Conservation (phyloP, 73 alveolate genomes). For the Paramecium biaurelia region DNA sequence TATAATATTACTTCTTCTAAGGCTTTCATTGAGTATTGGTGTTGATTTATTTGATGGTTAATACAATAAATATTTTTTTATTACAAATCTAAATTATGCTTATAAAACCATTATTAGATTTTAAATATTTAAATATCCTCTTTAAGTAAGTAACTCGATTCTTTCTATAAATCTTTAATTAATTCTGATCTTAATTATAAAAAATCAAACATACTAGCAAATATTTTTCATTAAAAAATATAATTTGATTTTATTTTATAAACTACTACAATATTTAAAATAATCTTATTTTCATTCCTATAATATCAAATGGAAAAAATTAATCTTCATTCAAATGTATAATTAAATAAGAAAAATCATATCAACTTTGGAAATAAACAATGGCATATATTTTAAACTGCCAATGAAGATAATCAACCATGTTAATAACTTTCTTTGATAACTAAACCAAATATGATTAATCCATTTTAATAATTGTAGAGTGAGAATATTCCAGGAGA, state of each 20-base stretch:
- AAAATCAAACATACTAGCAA: no score
- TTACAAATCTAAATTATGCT: no score
- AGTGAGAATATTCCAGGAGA: not conserved
- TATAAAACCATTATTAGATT: no score
- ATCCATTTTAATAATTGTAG: not conserved
- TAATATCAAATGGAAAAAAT: no score
- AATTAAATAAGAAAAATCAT: not conserved
- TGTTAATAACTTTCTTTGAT: not conserved
- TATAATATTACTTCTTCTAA: not conserved
- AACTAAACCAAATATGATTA: not conserved
- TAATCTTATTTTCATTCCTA: no score
- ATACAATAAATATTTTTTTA: no score
- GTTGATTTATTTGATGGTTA: not conserved
- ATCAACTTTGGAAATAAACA: not conserved
- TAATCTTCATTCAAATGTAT: not conserved
- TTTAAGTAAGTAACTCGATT: no score
- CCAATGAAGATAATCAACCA: not conserved
- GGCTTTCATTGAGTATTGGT: not conserved
- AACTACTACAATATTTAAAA: no score
- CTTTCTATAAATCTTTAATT: not conserved
- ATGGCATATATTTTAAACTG: not conserved
- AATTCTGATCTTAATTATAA: no score
- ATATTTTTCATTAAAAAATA: no score
- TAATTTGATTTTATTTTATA: no score
- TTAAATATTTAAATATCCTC: not conserved